A percentile compares a stretch with the other conserved stretches of the same genome.
Conservation (phyloP, 2,329 filamentous ascomycete genomes). For the Neopestalotiopsis clavispora region DNA sequence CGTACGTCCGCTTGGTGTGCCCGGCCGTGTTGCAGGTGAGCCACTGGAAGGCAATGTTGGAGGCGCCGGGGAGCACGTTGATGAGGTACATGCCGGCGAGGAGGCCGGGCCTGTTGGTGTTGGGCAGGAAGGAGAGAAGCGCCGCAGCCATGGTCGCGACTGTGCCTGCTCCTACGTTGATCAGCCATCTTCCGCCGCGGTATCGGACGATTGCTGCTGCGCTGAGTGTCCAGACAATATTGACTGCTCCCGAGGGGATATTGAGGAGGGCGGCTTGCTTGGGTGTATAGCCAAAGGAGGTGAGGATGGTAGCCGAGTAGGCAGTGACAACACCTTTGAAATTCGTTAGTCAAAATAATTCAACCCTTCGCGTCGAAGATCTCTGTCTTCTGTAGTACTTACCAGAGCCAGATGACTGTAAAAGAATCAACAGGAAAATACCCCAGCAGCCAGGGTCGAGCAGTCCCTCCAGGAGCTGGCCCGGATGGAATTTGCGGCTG, state of each 20-base stretch:
- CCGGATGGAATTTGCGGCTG: background rate
- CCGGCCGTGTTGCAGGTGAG: slow-evolving; percentile 37
- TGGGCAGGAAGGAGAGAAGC: slow-evolving; percentile 2
- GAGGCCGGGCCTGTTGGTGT: background rate
- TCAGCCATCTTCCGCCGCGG: background rate
- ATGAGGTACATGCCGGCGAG: slow-evolving; percentile 9
- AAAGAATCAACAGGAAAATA: background rate
- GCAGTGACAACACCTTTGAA: slow-evolving; percentile 2
- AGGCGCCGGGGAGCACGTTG: slow-evolving; percentile 9
- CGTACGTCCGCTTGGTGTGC: slow-evolving; percentile 35
- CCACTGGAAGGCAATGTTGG: slow-evolving; percentile 15
- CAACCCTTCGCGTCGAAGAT: background rate
- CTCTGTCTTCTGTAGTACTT: background rate
- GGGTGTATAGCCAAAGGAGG: slow-evolving; percentile 12
- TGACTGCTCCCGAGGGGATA: slow-evolving; percentile 10
- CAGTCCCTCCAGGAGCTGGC: slow-evolving; percentile 3
- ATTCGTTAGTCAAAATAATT: background rate
- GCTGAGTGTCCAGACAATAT: background rate
- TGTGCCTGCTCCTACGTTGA: background rate
- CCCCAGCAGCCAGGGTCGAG: slow-evolving; percentile 4
- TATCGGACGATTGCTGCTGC: background rate
- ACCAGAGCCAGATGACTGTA: slow-evolving; percentile 1
- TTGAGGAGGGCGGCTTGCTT: slow-evolving; percentile 8
- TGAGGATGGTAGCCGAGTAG: slow-evolving; percentile 4
- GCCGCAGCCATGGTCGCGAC: slow-evolving; percentile 2